Conservation (phyloP, 306 rosid genomes). For the Erythrophleum fordii region DNA sequence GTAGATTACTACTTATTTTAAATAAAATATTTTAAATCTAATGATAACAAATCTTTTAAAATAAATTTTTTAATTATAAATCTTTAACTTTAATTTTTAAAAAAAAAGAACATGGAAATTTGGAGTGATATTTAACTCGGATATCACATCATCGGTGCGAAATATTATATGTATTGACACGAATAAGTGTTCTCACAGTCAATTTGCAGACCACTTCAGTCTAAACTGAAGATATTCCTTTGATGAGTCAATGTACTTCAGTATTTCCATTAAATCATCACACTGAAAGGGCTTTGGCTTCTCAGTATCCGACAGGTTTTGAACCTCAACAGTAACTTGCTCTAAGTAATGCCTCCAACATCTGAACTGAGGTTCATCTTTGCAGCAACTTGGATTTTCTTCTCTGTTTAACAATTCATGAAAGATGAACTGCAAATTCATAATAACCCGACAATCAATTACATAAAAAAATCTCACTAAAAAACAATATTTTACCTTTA, state of each 20-base stretch:
- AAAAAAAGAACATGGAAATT: no score
- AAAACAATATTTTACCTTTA: no score
- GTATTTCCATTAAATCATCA: neutral
- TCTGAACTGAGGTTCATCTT: neutral
- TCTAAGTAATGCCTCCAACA: constrained; percentile 4
- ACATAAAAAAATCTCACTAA: neutral
- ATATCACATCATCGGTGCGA: no score
- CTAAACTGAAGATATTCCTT: constrained; percentile 3
- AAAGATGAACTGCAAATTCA: neutral
- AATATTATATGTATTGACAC: no score
- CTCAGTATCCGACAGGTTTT: neutral
- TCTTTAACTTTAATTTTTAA: no score
- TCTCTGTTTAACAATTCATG: neutral
- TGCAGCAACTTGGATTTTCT: neutral
- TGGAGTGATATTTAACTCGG: no score
- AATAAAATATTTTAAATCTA: no score
- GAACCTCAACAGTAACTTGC: neutral
- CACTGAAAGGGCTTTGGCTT: neutral
- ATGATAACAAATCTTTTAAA: no score
- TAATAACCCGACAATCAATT: neutral
- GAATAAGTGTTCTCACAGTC: no score
- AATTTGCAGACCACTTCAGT: neutral
- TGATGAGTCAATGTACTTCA: neutral
- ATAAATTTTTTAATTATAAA: no score
- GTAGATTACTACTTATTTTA: no score